Evolutionary conservation across 2,329 filamentous ascomycete species (phyloP), one percentile per base, ranked within the genome.

Genomic region (Ophiognomonia clavigignenti-juglandacearum): DNA sequence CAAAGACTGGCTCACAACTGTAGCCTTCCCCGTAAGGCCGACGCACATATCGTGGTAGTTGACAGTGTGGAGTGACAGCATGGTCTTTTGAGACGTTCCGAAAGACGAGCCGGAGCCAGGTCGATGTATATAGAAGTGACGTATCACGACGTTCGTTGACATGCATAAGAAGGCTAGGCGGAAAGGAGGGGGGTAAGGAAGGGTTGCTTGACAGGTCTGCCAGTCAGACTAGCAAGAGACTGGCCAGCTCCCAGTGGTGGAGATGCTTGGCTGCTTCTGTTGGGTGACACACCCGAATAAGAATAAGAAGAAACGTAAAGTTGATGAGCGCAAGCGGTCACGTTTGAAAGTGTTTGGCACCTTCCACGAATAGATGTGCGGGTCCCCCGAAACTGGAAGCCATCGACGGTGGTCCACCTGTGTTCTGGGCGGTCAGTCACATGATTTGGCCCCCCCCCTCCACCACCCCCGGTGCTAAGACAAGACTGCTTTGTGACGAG

Each of bases 51-150:
- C n/a, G n/a, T n/a, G n/a, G n/a, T n/a, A n/a, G 16, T 32, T 19
- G 26, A 19, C 29, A 13, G 10, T 14, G 19, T 14, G 11, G 39
- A n/a, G 27, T 26, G 23, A 31, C 39, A 26, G 45, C 29, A 22
- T 32, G 54, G 54, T n/a, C 60, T 65, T 64, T 67, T 61, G 69
- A 66, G 59, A 57, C 64, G 61, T 65, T 61, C 70, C 69, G 69
- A 72, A 69, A 55, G 63, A 67, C 64, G n/a, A n/a, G n/a, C 68
- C 69, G 68, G 64, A 71, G 67, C 69, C 70, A 68, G 70, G 69
- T 59, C 69, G 66, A 63, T 71, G 68, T 66, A 68, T 71, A n/a
- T n/a, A n/a, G 68, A 70, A 70, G 60, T 66, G 61, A 63, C 64
- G 64, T 61, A 62, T 52, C 46, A 52, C 55, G 45, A 29, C 34